A percentile compares a stretch with the other conserved stretches of the same genome.
Conservation (phyloP, 306 rosid genomes). For the Lathyrus aphaca region DNA sequence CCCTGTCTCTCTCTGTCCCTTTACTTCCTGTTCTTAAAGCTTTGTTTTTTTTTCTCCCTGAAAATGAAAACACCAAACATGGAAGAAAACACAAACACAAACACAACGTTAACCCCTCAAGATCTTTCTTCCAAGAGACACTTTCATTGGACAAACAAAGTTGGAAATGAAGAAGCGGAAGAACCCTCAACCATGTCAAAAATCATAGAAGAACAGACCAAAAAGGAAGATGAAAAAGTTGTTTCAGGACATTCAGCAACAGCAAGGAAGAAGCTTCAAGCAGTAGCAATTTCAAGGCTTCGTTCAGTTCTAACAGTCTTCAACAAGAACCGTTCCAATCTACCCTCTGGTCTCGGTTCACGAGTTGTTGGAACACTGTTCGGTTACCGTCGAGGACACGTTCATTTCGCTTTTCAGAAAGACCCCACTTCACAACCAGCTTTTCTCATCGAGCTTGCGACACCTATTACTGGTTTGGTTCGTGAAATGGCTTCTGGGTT, state of each 20-base stretch:
- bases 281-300: conserved; percentile 72
- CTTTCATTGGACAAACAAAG: conserved; percentile 94
- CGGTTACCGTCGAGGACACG: conserved; percentile 89
- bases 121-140: conserved; percentile 88
- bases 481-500: conserved; percentile 99
- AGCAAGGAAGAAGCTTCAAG: conserved; percentile 64
- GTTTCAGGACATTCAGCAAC: conserved; percentile 31
- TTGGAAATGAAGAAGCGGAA: conserved; percentile 67
- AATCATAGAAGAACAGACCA: conserved; percentile 43
- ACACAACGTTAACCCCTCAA: conserved; percentile 36
- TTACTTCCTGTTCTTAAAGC: conserved; percentile 36
- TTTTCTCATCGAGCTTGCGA: conserved; percentile 85
- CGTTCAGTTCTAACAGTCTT: conserved; percentile 76
- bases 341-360: conserved; percentile 64
- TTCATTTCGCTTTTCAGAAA: conserved; percentile 86
- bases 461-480: conserved; percentile 86
- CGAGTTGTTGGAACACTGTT: conserved; percentile 89
- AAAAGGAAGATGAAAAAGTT: conserved; percentile 22
- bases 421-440: conserved; percentile 83
- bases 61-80: conserved; percentile 53
- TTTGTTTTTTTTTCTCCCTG: conserved; percentile 38
- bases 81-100: conserved; percentile 36
- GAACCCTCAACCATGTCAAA: conserved; percentile 49
- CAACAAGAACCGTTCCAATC: conserved; percentile 65
- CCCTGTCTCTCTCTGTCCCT: conserved; percentile 34